These are phyloP conservation scores for Candida silvatica DNA, from an alignment of 805 yeast species.

Conservation along the genomic window DNA sequence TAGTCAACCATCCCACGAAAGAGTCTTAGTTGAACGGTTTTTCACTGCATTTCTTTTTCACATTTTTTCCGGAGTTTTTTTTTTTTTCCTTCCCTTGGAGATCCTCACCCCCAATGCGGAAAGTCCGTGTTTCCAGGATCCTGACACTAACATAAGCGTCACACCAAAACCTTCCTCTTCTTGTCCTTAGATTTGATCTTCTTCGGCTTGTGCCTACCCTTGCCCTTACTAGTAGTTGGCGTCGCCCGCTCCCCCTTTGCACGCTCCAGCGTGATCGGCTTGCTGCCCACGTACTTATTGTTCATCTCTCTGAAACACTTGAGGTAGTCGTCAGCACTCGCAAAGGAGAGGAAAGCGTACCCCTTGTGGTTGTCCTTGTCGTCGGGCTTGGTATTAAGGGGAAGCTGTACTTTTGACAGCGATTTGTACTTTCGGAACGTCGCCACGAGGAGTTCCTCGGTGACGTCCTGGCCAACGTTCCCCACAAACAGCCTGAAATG, in stretches of 20 bases:
- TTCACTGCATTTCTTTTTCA: background rate
- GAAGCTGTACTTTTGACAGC: constrained; percentile 51
- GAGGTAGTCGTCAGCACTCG: constrained; percentile 55
- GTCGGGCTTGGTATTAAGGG: constrained; percentile 34
- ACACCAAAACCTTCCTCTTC: constrained; percentile 1
- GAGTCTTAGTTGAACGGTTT: background rate
- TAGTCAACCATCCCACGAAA: constrained; percentile 46
- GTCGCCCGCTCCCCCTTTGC: constrained; percentile 38
- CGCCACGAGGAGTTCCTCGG: constrained; percentile 41
- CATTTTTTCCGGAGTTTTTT: background rate
- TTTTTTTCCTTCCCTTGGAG: background rate
- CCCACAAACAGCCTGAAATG: constrained; percentile 73
- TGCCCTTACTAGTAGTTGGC: constrained; percentile 1
- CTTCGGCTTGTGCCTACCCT: background rate
- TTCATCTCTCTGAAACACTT: constrained; percentile 68
- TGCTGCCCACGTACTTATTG: constrained; percentile 67
- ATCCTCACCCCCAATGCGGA: too few relatives aligned
- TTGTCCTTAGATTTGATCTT: background rate
- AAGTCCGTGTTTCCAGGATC: too few relatives aligned
- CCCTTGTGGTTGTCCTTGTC: constrained; percentile 42
- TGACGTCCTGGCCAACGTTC: constrained; percentile 60
- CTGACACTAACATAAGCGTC: too few relatives aligned
- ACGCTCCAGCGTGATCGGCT: constrained; percentile 60
- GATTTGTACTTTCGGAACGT: constrained; percentile 49
- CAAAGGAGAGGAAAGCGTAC: constrained; percentile 68